Conservation (phyloP, 495 filamentous ascomycete species). For the Tuber umbilicatum region DNA sequence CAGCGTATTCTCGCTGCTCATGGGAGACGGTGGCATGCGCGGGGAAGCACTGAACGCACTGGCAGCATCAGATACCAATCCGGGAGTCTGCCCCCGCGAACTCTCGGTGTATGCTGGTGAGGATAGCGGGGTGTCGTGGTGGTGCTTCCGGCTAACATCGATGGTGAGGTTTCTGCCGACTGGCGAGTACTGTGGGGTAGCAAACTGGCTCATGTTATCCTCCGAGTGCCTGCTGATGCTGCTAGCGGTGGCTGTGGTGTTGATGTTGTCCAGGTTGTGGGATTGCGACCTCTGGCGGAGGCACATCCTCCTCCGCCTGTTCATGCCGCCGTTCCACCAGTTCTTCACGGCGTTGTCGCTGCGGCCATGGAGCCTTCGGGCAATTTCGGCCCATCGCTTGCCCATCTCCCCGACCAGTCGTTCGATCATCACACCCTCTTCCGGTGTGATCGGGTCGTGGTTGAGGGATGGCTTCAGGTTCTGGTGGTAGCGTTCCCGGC, state of each 20-base stretch:
- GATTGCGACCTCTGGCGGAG: constrained; percentile 47
- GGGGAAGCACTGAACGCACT: constrained; percentile 58
- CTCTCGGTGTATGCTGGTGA: constrained; percentile 60
- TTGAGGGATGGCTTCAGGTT: constrained; percentile 88
- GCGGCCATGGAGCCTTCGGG: constrained; percentile 72
- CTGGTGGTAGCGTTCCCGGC: constrained; percentile 89
- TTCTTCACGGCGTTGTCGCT: constrained; percentile 99
- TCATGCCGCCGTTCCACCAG: constrained; percentile 97
- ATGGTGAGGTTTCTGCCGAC: constrained; percentile 45
- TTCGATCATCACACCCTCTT: constrained; percentile 81
- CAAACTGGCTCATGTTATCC: constrained; percentile 28
- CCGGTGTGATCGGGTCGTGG: constrained; percentile 82
- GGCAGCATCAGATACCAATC: constrained; percentile 63
- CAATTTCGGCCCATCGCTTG: constrained; percentile 93
- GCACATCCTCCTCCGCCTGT: constrained; percentile 56
- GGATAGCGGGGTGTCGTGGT: constrained; percentile 56
- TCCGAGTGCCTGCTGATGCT: constrained; percentile 28
- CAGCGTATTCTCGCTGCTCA: constrained; percentile 30
- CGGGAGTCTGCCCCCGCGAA: constrained; percentile 59
- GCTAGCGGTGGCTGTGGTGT: constrained; percentile 33
- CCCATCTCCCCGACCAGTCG: constrained; percentile 73
- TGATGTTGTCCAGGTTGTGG: constrained; percentile 43
- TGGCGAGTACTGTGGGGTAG: constrained; percentile 33
- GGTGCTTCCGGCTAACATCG: constrained; percentile 47
- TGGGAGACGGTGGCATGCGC: constrained; percentile 42